Evolutionary conservation across 768 basidiomycete species (phyloP), one percentile per base, ranked within the genome.

Genomic region (Leucocoprinus leucothites): DNA sequence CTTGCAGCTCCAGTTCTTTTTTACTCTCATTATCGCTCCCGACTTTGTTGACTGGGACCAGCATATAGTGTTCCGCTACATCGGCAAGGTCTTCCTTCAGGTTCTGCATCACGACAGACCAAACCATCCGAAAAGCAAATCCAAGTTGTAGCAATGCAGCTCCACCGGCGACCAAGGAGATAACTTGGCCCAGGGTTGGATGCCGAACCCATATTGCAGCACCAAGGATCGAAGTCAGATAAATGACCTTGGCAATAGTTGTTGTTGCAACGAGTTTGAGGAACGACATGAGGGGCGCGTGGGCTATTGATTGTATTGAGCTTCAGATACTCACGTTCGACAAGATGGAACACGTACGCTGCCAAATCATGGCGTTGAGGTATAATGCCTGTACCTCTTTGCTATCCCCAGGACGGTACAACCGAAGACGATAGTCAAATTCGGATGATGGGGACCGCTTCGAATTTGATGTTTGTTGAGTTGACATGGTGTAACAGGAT

Each of bases 371-470:
- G 3, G 50, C 38, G 14, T 51, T 31, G 16, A 25, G 19, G 18
- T 19, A 51, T 43, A 51, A 31, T 19, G 40, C 18, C 16, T 51
- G 50, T 16, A 51, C 41, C 34, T 51, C 24, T 11, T 51, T 36
- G 11, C 13, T 51, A 19, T 51, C 50, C 8, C 1, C 41, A 13
- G 41, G 24, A 9, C 40, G 50, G 14, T 51, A 51, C n/a, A 43
- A 28, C n/a, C 50, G 50, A 28, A 51, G 24, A 22, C 28, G 41
- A 31, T 51, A 51, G 5, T 51, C 40, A 19, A 42, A 51, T 51
- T 51, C 40, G 24, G 50, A 51, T 11, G 31, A 8, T 21, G 13
- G 24, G 7, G 14, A 9, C 24, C 42, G 40, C n/a, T 25, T 21
- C 48, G 35, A 50, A 16, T 24, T 25, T 19, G 31, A 48, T 25